Evolutionary conservation across 2,329 filamentous ascomycete genomes (phyloP).

Genomic region (Sordariomycetes sp.): DNA sequence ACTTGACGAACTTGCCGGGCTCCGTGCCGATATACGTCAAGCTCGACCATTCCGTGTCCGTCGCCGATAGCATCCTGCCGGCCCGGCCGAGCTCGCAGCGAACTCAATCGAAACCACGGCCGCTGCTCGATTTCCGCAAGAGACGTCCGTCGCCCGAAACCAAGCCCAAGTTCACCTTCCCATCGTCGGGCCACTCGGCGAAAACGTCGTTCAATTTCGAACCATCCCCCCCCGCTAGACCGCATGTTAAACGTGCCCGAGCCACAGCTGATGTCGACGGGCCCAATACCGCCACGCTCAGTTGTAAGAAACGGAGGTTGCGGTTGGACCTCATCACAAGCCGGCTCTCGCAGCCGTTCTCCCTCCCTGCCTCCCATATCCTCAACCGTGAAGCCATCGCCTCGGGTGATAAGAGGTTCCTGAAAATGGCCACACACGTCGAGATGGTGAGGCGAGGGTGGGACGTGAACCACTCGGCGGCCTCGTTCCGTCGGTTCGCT

Average conservation of each 20-base stretch:
- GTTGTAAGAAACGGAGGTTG: conserved; percentile 58
- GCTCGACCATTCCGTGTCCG: neutral
- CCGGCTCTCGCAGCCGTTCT: conserved; percentile 58
- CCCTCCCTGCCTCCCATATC: conserved; percentile 59
- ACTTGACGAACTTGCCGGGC: neutral
- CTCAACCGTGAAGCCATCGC: conserved; percentile 44
- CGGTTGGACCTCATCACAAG: conserved; percentile 56
- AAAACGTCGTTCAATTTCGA: neutral
- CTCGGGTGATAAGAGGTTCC: conserved; percentile 33
- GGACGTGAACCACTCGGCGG: conserved; percentile 26
- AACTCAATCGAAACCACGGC: neutral
- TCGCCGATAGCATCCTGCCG: neutral
- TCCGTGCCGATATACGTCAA: neutral
- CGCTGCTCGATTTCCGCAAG: neutral
- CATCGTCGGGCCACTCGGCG: neutral
- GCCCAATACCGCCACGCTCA: conserved; percentile 34
- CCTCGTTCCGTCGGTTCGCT: conserved; percentile 51
- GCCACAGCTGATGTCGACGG: conserved; percentile 48
- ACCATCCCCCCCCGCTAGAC: neutral
- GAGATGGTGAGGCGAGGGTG: conserved; percentile 17
- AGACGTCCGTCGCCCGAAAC: neutral
- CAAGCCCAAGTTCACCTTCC: neutral
- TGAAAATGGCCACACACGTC: conserved; percentile 33
- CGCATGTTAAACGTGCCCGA: conserved; percentile 37
- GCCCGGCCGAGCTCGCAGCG: neutral